Evolutionary conservation across 2,329 filamentous ascomycete species (phyloP).

Genomic region (Eurotiales sp.): DNA sequence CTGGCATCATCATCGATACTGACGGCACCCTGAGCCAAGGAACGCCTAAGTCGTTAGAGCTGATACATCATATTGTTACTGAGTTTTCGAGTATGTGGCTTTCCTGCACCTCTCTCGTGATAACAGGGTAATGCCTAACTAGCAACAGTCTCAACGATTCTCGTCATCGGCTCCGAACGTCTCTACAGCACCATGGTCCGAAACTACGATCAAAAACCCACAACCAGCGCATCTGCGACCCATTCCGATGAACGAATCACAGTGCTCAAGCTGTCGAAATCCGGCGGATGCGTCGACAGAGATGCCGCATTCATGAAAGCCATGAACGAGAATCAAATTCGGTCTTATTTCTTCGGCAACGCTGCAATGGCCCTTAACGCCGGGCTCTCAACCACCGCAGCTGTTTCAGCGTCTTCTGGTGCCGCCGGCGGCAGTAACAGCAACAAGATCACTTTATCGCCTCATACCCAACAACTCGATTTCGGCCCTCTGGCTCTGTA

Average conservation of each 20-base stretch:
- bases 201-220: constrained; percentile 57
- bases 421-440: constrained; percentile 31
- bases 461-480: constrained; percentile 79
- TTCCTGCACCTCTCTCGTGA: constrained; percentile 11
- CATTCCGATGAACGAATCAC: constrained; percentile 63
- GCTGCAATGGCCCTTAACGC: constrained; percentile 14
- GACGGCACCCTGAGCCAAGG: constrained; percentile 65
- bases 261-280: constrained; percentile 76
- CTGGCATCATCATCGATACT: constrained; percentile 84
- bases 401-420: constrained; percentile 28
- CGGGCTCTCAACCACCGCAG: background rate
- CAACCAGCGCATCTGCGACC: constrained; percentile 42
- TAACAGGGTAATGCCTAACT: background rate
- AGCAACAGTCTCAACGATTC: constrained; percentile 65
- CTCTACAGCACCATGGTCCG: constrained; percentile 71
- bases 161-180: constrained; percentile 75
- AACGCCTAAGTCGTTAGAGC: constrained; percentile 64
- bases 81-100: constrained; percentile 59
- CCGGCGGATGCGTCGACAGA: constrained; percentile 76
- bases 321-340: constrained; percentile 70
- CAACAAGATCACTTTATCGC: constrained; percentile 70
- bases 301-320: constrained; percentile 71
- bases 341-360: constrained; percentile 93
- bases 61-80: constrained; percentile 74
- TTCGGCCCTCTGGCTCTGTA: constrained; percentile 73